phyloP scores from a whole-genome alignment of 306 rosid species.

The Crotalaria pallida region DNA sequence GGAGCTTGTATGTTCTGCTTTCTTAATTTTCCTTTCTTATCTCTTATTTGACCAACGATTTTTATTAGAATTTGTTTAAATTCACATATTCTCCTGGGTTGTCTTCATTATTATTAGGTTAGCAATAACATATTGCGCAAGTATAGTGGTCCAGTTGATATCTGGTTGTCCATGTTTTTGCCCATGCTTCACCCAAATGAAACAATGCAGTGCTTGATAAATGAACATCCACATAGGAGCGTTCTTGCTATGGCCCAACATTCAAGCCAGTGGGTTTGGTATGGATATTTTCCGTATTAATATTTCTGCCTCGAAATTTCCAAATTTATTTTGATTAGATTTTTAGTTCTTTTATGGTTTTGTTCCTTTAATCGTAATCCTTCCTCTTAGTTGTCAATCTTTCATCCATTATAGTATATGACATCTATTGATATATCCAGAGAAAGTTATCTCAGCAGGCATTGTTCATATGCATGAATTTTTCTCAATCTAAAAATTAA shows the following conservation, averaged over 20 bases:
- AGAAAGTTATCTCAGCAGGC: neutral
- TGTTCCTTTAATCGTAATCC: neutral
- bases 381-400: constrained; percentile 6
- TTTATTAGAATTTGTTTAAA: neutral
- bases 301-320: neutral
- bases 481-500: neutral
- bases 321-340: neutral
- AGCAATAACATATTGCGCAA: constrained; percentile 71
- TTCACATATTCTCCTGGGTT: neutral
- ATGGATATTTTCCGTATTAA: constrained; percentile 56
- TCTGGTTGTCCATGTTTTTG: constrained; percentile 61
- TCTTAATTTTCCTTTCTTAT: constrained; percentile 1
- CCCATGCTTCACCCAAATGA: constrained; percentile 39
- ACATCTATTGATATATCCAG: neutral
- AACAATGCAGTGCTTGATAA: too few relatives aligned
- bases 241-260: too few relatives aligned
- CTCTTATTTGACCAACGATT: neutral
- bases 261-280: too few relatives aligned
- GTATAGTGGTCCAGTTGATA: constrained; percentile 78
- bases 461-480: neutral
- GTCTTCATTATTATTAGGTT: constrained; percentile 21
- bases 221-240: too few relatives aligned
- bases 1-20: constrained; percentile 73
- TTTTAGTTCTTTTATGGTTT: neutral
- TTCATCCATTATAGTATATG: neutral